A percentile compares a stretch with the other conserved stretches of the same genome.
These are phyloP conservation scores for Penicillium fuscoglaucum DNA, from an alignment of 2,329 filamentous ascomycete species.

Conservation along the genomic window DNA sequence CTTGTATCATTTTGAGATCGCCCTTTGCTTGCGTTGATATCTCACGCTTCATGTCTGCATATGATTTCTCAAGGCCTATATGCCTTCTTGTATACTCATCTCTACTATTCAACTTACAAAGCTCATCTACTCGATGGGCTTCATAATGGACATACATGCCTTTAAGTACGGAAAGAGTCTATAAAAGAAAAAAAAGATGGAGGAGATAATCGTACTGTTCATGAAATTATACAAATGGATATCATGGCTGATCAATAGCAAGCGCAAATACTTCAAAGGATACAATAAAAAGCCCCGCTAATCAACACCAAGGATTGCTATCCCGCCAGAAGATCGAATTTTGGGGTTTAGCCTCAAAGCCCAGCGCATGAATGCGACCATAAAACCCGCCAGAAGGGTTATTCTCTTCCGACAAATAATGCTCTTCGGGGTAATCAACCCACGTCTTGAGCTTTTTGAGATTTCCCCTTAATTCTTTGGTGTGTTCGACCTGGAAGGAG, in stretches of 20 bases:
- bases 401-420: slow-evolving; percentile 13
- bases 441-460: slow-evolving; percentile 20
- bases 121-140: background rate
- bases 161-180: background rate
- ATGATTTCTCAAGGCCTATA: background rate
- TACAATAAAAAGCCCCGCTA: background rate
- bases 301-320: slow-evolving; percentile 15
- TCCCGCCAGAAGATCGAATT: slow-evolving; percentile 13
- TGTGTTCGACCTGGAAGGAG: slow-evolving; percentile 9
- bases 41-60: slow-evolving; percentile 2
- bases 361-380: slow-evolving; percentile 21
- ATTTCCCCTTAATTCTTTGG: slow-evolving; percentile 1
- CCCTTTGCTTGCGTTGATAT: background rate
- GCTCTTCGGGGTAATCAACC: slow-evolving; percentile 14
- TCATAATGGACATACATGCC: background rate
- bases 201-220: background rate
- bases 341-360: slow-evolving; percentile 11
- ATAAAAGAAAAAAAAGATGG: background rate
- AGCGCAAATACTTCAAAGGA: background rate
- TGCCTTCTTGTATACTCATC: slow-evolving; percentile 3
- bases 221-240: background rate
- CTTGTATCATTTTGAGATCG: background rate
- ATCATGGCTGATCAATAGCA: background rate
- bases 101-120: background rate
- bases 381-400: slow-evolving; percentile 19